Conservation (phyloP, 768 basidiomycete genomes). For the Mycena polygramma region DNA sequence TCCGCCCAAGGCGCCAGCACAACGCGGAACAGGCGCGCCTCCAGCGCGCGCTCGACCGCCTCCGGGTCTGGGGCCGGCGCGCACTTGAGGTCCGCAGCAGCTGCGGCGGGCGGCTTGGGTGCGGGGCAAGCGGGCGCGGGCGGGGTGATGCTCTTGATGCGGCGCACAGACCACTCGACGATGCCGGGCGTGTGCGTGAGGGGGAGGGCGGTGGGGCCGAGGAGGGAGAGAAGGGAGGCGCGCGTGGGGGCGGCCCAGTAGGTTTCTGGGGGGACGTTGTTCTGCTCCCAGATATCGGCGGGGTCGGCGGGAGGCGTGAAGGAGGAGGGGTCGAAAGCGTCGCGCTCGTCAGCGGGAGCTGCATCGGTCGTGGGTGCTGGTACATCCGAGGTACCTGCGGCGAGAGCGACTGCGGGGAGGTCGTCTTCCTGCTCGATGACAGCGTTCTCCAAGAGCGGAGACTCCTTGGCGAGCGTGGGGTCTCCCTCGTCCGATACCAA, state of each 20-base stretch:
- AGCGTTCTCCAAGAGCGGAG: too few relatives aligned
- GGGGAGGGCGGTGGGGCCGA: constrained; percentile 69
- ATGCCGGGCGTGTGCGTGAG: constrained; percentile 74
- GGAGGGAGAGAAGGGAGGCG: constrained; percentile 51
- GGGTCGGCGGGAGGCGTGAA: neutral
- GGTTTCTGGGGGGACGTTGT: neutral
- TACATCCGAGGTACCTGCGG: neutral
- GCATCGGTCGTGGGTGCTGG: neutral
- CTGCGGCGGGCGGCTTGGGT: too few relatives aligned
- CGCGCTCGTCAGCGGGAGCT: neutral
- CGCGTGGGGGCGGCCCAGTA: neutral
- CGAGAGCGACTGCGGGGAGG: neutral
- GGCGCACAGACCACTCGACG: constrained; percentile 75
- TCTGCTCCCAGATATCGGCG: constrained; percentile 1
- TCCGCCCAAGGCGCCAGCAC: too few relatives aligned
- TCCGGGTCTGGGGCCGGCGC: too few relatives aligned
- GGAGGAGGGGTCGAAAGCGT: neutral
- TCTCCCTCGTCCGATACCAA: too few relatives aligned
- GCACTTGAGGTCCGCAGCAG: too few relatives aligned
- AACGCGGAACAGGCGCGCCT: too few relatives aligned
- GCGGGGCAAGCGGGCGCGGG: constrained; percentile 35
- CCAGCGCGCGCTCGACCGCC: too few relatives aligned
- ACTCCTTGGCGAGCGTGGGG: too few relatives aligned
- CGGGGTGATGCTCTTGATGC: constrained; percentile 58
- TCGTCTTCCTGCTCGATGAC: neutral